Base-by-base conservation (phyloP, 2,329 filamentous ascomycete genomes). In the Fusarium bactridioides region DNA sequence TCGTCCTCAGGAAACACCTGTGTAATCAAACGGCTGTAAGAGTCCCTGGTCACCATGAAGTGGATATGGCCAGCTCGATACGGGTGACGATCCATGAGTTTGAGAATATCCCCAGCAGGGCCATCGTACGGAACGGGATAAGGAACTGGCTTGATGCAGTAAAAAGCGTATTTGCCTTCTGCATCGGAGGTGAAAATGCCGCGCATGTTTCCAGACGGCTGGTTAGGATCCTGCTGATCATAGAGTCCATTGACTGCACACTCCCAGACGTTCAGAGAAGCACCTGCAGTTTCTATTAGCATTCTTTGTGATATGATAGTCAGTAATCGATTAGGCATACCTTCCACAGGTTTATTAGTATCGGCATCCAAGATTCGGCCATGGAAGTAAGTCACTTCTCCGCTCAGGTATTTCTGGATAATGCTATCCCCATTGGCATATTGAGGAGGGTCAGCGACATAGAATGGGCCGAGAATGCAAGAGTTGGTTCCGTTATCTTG, bases 251-350 rank as follows among this genome's bases (percentile, higher is more conserved):
- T 57, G 54, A 27, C 38, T 6, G 38, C 54, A n/a, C 38, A 33
- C 29, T 57, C 54, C 54, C 54, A 57, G 2, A 45, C 54, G 15
- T 47, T 47, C 3, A 57, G 7, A 33, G 40, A 33, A 8, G 54
- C 54, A 47, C 40, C 27, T 47, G 2, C 13, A 4, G 6, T 31
- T 23, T 13, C 12, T 25, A 4, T 51, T 10, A 37, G 31, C 11
- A 33, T 9, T 33, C 7, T 8, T 19, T 9, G 2, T 25, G 4
- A 45, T 6, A 19, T 7, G 4, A 7, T 3, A 13, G 4, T 4
- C 7, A 44, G 7, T 18, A 7, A 6, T 23, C 43, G 0, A 19
- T 19, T 1, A 9, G 4, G 7, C 16, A 13, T 29, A 54, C 35
- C 19, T 54, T 8, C 25, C 10, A 54, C 25, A 4, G 51, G 51